Base-by-base conservation (phyloP, 257 asterid species). In the Solanum clarkiae region DNA sequence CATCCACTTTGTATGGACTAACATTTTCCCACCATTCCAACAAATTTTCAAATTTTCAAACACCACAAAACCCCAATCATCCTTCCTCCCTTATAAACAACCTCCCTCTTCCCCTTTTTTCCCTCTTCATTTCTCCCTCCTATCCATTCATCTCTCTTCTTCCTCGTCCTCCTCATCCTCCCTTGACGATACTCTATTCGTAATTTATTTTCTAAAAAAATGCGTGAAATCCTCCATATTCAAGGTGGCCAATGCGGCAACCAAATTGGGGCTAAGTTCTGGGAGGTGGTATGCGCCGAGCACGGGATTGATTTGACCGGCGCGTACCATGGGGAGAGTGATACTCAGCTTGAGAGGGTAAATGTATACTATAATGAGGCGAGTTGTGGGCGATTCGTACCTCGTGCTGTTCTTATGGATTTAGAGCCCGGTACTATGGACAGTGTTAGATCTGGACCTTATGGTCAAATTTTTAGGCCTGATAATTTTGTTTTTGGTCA, bases 341-440 rank as follows among this genome's bases (percentile, higher is more conserved):
- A 89, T 87, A 85, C 88, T 22, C 93, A 89, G 85, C 86, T 90
- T 3, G 91, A 90, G 90, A 82, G 92, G 83, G 89, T 90, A 4
- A 90, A 90, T 81, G 92, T 90, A 5, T 90, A 90, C 56, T 90
- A 90, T 66, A 90, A 90, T 17, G 93, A 90, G 86, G 93, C 91
- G 10, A 89, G 90, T 54, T 86, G 91, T 82, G 93, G 90, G 9
- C 63, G 91, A 1, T 90, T 82, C 53, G 93, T 90, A 1, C 93
- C 93, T 3, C 84, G 93, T 6, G 91, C 93, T 22, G 91, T 89
- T 71, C 90, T 90, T 20, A 89, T 90, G 91, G 93, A 90, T 54
- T 91, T 90, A 47, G 93, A 90, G 85, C 93, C 93, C 0, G 93
- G 93, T 0, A 89, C 91, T n/a, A 90, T 90, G 93, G 91, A 90